Base-by-base conservation (phyloP, 129 eudicot genomes). In the Ambrosia trifida region DNA sequence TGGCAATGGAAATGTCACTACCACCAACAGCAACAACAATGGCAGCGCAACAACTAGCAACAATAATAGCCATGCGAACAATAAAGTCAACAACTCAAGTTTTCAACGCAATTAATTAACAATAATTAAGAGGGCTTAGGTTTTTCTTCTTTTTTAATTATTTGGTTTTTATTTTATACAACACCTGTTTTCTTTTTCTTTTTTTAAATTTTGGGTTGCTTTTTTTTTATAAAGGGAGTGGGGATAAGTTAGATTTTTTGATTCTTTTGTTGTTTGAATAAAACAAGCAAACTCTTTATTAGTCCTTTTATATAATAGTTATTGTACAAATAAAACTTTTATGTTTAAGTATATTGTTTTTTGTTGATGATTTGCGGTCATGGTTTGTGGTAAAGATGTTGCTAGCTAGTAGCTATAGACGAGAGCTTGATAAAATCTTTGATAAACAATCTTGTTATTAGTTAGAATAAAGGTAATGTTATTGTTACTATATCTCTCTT, bases 11-110 rank as follows among this genome's bases (percentile, higher is more conserved):
- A 70, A 70, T 38, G 66, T 53, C 72, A 59, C 38, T 53, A 64
- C 78, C 72, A 72, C 70, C 70, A 57, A 73, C 77, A 78, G 83
- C 80, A 84, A 81, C 77, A 83, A 84, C 56, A 84, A 76, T 60
- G 75, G 95, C 83, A 65, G 72, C 43, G 74, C 70, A 57, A 73
- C 81, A 43, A 81, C 81, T 17, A 79, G 80, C 77, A 84, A 80
- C 76, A 84, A 84, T 46, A 84, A 76, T 68, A 78, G 85, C 81
- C 81, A 75, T 79, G 83, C 78, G 50, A 77, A 82, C 72, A 74
- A 80, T 75, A 85, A 85, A 82, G 76, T 80, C 75, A 72, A 76
- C 73, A 74, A 70, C 69, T 84, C 83, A 60, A 81, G 83, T 68
- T 76, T 71, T 81, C 86, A 74, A 72, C 79, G 73, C 66, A 76